Evolutionary conservation across 352 stramenopile species (phyloP), one percentile per base, ranked within the genome.

Genomic region (Elongisporangium prolatum): DNA sequence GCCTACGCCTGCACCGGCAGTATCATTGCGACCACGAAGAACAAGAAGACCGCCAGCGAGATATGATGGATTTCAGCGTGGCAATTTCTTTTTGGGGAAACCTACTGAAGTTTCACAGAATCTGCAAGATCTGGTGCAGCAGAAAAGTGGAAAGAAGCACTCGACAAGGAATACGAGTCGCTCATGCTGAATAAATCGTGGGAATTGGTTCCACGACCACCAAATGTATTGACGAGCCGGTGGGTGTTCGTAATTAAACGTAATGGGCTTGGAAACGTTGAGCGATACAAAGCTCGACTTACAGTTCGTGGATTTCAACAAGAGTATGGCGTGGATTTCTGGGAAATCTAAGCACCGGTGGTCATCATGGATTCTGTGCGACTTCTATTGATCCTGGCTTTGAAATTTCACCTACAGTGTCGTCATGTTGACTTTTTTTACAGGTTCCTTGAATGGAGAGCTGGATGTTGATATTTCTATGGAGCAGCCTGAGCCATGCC

Each of bases 261-360:
- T 13, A 9, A 40, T 40, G 28, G 14, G 28, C 28, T 6, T 40
- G 28, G 28, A 40, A 40, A 40, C 14, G 8, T 40, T 40, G 9
- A 13, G 4, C 40, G 20, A 53, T 63, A 63, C 21, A n/a, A 18
- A 21, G 51, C 57, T 21, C 21, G 50, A 10, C 56, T 63, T 38
- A 61, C 24, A 20, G 52, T 61, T n/a, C 49, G 54, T 24, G 25
- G 56, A 50, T 61, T 48, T 17, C 48, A 61, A n/a, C 56, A 61
- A 38, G 4, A 55, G 13, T 49, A 34, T 6, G 48, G 56, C 50
- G 18, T 61, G 24, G 54, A 61, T 21, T 55, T 61, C 48, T 40
- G 56, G 48, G 48, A 56, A 61, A 56, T 48, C 25, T 61, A 61
- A 48, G 56, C 56, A 7, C 24, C 24, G 10, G 49, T 53, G 21